Percentiles rank a stretch among this genome's conserved stretches.
These are phyloP conservation scores for Beta corolliflora DNA, from an alignment of 179 eudicot genomes.

Conservation along the genomic window DNA sequence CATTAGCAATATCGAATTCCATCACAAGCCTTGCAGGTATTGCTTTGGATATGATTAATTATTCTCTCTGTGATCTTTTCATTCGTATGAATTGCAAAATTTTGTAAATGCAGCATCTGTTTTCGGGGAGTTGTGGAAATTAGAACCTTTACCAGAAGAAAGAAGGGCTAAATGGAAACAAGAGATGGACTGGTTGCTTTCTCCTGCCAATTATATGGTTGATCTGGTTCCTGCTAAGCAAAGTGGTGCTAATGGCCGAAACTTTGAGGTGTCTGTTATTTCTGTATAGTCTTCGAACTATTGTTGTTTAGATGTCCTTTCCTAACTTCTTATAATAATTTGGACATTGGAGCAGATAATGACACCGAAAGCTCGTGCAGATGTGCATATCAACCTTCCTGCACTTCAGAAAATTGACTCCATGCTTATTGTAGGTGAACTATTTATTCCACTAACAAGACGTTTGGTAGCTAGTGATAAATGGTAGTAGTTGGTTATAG, in stretches of 20 bases:
- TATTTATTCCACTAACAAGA: slow-evolving; percentile 19
- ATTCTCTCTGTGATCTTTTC: background rate
- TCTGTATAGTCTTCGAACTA: background rate
- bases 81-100: background rate
- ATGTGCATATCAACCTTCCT: slow-evolving; percentile 81
- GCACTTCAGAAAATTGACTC: slow-evolving; percentile 92
- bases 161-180: slow-evolving; percentile 69
- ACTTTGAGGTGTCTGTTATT: slow-evolving; percentile 58
- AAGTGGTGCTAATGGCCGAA: slow-evolving; percentile 64
- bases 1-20: slow-evolving; percentile 79
- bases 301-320: background rate
- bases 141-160: slow-evolving; percentile 85
- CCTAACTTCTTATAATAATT: background rate
- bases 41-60: background rate
- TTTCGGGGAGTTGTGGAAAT: slow-evolving; percentile 96
- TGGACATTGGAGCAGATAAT: slow-evolving; percentile 58
- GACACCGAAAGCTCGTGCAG: slow-evolving; percentile 94
- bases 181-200: slow-evolving; percentile 93
- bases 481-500: too few species aligned
- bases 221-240: slow-evolving; percentile 92
- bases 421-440: slow-evolving; percentile 89
- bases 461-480: too few species aligned
- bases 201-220: slow-evolving; percentile 89
- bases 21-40: slow-evolving; percentile 82
- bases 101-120: slow-evolving; percentile 57